Percentiles rank a stretch among this genome's conserved stretches.
These are phyloP conservation scores for Saururus chinensis DNA, from an alignment of 164 flowering plant species.

Conservation along the genomic window DNA sequence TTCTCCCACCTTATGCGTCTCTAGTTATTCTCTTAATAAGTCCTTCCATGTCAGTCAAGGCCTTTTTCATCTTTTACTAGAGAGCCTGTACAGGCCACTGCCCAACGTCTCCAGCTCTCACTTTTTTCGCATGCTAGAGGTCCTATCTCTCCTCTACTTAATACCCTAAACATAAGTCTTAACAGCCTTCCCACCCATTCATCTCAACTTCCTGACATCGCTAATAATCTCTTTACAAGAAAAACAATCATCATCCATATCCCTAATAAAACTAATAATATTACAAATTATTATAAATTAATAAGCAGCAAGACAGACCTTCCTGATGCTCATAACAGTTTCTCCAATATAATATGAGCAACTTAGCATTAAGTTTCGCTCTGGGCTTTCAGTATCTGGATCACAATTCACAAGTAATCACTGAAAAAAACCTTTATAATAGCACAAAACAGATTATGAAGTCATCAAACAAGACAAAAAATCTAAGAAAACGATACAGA, in stretches of 20 bases:
- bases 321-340: conserved; percentile 72
- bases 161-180: too few species aligned
- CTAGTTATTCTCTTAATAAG: too few species aligned
- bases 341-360: conserved; percentile 86
- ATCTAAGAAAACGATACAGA: not conserved
- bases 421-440: not conserved
- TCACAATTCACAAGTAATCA: not conserved
- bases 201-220: too few species aligned
- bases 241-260: not conserved
- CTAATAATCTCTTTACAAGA: not conserved
- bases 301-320: conserved; percentile 28
- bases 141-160: too few species aligned
- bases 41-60: too few species aligned
- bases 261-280: not conserved
- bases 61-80: too few species aligned
- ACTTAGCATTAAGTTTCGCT: conserved; percentile 58
- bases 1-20: too few species aligned
- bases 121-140: too few species aligned
- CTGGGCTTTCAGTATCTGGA: conserved; percentile 82
- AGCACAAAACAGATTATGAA: too few species aligned
- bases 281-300: not conserved
- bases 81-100: too few species aligned
- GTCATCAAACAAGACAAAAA: not conserved
- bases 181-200: too few species aligned
- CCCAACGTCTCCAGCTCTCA: too few species aligned